Percentiles rank a stretch among this genome's conserved stretches.
phyloP scores from a whole-genome alignment of 176 grass and related monocot species.

The Bromus sterilis region DNA sequence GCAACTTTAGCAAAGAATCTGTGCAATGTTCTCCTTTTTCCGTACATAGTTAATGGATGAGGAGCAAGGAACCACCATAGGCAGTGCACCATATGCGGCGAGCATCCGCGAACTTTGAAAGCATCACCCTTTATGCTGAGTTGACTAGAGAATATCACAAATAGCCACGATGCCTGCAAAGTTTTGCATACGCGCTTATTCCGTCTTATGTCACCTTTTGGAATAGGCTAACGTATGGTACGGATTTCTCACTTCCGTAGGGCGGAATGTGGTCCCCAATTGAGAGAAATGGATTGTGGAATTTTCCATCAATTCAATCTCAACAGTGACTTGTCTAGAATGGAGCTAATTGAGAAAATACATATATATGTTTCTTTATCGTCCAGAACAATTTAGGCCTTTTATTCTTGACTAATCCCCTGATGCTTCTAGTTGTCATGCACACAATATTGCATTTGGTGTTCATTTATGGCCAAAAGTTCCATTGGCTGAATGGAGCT shows the following conservation, averaged over 20 bases:
- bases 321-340: not conserved
- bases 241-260: not conserved
- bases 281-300: not conserved
- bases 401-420: not conserved
- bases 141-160: slow-evolving; percentile 25
- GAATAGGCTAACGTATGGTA: slow-evolving; percentile 6
- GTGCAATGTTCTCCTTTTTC: slow-evolving; percentile 17
- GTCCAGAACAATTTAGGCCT: not conserved
- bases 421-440: not conserved
- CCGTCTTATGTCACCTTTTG: not conserved
- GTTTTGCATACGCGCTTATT: slow-evolving; percentile 8
- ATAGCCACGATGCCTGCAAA: not conserved
- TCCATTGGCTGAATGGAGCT: not conserved
- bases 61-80: not conserved
- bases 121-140: slow-evolving; percentile 38
- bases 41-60: slow-evolving; percentile 10
- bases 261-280: not conserved
- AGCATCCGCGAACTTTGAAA: slow-evolving; percentile 21
- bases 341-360: not conserved
- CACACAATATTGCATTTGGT: not conserved
- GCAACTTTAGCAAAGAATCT: slow-evolving; percentile 16
- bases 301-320: not conserved
- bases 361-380: not conserved
- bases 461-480: not conserved
- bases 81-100: slow-evolving; percentile 39